Conservation (phyloP, 2,329 filamentous ascomycete species). For the Verticillium albo-atrum region DNA sequence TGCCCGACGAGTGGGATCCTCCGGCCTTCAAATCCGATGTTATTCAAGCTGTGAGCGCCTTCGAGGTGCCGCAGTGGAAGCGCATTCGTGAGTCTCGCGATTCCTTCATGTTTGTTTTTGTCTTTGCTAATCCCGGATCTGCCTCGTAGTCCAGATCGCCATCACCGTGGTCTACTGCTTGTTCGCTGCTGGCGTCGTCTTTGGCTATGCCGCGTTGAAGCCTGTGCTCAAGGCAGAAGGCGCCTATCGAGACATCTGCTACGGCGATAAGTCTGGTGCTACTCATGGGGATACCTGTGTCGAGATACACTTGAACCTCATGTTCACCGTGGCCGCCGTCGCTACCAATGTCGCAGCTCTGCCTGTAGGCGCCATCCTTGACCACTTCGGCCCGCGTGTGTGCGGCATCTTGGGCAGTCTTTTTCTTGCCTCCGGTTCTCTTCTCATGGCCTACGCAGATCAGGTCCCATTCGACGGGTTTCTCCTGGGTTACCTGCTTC, state of each 20-base stretch:
- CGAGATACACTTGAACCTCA: slow-evolving; percentile 71
- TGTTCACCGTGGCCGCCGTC: slow-evolving; percentile 89
- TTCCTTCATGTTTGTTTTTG: not conserved
- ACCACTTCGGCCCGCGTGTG: slow-evolving; percentile 73
- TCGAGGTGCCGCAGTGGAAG: slow-evolving; percentile 51
- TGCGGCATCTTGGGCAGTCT: slow-evolving; percentile 68
- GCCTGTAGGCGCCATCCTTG: slow-evolving; percentile 79
- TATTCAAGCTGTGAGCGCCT: slow-evolving; percentile 45
- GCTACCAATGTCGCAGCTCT: slow-evolving; percentile 83
- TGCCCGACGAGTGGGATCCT: slow-evolving; percentile 48
- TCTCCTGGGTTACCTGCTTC: slow-evolving; percentile 67
- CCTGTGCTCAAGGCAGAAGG: slow-evolving; percentile 71
- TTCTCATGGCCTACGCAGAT: slow-evolving; percentile 66
- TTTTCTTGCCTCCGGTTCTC: slow-evolving; percentile 64
- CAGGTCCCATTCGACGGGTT: slow-evolving; percentile 69
- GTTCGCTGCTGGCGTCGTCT: slow-evolving; percentile 61
- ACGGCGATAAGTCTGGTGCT: slow-evolving; percentile 14
- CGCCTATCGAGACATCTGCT: slow-evolving; percentile 64
- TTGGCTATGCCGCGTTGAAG: slow-evolving; percentile 82
- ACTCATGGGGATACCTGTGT: slow-evolving; percentile 35
- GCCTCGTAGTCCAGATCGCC: slow-evolving; percentile 29
- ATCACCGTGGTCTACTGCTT: slow-evolving; percentile 34
- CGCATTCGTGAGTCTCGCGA: slow-evolving; percentile 38
- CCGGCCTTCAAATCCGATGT: slow-evolving; percentile 32
- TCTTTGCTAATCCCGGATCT: not conserved